Percentiles rank a stretch among this genome's conserved stretches.
Conservation (phyloP, 805 yeast species). For the Schizosaccharomyces octosporus region DNA sequence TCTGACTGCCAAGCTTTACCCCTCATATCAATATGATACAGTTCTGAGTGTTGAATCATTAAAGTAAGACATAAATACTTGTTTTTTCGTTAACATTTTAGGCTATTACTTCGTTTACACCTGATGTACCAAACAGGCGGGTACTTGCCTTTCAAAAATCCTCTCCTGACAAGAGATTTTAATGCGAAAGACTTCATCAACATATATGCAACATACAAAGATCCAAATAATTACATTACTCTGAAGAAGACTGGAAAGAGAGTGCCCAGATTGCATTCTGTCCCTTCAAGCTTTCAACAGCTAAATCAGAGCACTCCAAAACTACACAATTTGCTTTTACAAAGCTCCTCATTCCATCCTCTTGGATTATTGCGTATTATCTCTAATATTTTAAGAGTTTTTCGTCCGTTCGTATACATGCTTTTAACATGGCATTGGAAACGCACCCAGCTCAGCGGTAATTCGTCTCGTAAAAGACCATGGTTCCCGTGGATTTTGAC, state of each 20-base stretch:
- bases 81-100: not conserved
- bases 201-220: not conserved
- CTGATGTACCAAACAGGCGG: not conserved
- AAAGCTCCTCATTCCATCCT: no score
- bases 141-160: not conserved
- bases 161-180: not conserved
- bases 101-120: not conserved
- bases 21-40: not conserved
- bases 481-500: not conserved
- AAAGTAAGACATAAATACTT: not conserved
- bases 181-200: not conserved
- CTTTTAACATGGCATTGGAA: not conserved
- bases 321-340: no score
- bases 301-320: no score
- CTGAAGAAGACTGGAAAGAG: not conserved
- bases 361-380: not conserved
- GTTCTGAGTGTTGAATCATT: not conserved
- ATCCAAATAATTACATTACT: not conserved
- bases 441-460: not conserved
- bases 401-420: not conserved
- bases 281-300: not conserved
- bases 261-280: not conserved
- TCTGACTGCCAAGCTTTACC: not conserved
- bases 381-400: not conserved
- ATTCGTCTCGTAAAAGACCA: not conserved